Evolutionary conservation across 2,329 filamentous ascomycete genomes (phyloP).

Genomic region (Monosporascus sp.): DNA sequence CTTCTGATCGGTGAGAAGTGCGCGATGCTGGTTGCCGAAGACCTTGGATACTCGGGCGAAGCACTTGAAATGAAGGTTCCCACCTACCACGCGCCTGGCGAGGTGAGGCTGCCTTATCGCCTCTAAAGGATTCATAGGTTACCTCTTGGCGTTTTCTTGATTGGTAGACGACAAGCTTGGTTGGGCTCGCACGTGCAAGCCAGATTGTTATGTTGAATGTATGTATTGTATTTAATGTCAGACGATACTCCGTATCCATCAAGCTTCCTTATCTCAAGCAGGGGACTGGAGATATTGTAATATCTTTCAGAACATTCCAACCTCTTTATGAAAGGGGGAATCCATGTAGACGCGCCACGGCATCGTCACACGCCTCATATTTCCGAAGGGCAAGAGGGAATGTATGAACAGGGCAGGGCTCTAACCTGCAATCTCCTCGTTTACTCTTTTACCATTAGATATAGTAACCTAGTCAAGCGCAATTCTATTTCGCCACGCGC

Average conservation of each 20-base stretch:
- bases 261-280: too few relatives aligned
- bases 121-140: slow-evolving; percentile 25
- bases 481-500: neutral
- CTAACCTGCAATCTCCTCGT: neutral
- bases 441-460: neutral
- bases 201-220: too few relatives aligned
- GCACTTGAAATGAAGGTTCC: slow-evolving; percentile 75
- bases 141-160: too few relatives aligned
- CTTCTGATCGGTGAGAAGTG: slow-evolving; percentile 73
- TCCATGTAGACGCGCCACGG: too few relatives aligned
- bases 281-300: too few relatives aligned
- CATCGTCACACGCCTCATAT: too few relatives aligned
- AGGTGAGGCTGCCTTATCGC: slow-evolving; percentile 34
- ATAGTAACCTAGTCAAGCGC: neutral
- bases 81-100: slow-evolving; percentile 53
- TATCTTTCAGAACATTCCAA: too few relatives aligned
- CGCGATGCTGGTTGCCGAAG: slow-evolving; percentile 64
- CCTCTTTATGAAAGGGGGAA: too few relatives aligned
- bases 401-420: neutral
- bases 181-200: too few relatives aligned
- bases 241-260: too few relatives aligned
- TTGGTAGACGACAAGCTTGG: too few relatives aligned
- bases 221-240: too few relatives aligned
- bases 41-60: slow-evolving; percentile 66
- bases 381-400: neutral